Conservation (phyloP, 148 eudicot genomes). For the Rhododendron henanense region DNA sequence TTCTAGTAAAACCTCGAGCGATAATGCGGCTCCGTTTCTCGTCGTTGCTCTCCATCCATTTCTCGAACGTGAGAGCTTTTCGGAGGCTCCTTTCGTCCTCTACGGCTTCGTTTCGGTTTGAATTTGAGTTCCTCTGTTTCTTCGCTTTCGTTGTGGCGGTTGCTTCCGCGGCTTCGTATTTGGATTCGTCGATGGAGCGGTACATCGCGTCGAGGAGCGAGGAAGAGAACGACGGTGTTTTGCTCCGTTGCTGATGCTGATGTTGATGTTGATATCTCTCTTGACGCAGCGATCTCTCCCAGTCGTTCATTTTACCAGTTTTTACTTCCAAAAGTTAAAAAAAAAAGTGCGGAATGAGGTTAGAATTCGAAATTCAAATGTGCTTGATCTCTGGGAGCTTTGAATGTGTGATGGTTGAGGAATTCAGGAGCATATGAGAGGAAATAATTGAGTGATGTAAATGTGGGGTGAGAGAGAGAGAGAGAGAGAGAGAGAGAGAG, state of each 20-base stretch:
- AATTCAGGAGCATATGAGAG: slow-evolving; percentile 28
- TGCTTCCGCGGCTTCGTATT: not conserved
- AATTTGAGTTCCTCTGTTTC: slow-evolving; percentile 9
- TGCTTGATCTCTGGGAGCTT: not conserved
- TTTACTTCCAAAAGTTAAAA: not conserved
- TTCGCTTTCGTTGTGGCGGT: not conserved
- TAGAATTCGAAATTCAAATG: not conserved
- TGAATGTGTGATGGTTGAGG: slow-evolving; percentile 21
- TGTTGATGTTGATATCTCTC: not conserved
- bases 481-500: not conserved
- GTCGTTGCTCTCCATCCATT: slow-evolving; percentile 15
- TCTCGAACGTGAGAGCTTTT: slow-evolving; percentile 13
- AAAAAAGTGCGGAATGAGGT: not conserved
- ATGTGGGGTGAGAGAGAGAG: not conserved
- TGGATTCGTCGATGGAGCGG: slow-evolving; percentile 18
- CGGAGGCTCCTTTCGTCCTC: slow-evolving; percentile 10
- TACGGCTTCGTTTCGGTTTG: not conserved
- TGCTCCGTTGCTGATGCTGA: not conserved
- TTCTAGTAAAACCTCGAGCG: not conserved
- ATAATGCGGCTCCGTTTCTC: not conserved
- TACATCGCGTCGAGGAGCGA: slow-evolving; percentile 18
- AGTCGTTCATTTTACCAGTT: not conserved
- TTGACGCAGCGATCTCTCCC: slow-evolving; percentile 9
- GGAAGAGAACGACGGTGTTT: slow-evolving; percentile 14
- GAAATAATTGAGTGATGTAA: not conserved